Conservation (phyloP, 139 green algal species). For the Deuterostichococcus epilithicus region DNA sequence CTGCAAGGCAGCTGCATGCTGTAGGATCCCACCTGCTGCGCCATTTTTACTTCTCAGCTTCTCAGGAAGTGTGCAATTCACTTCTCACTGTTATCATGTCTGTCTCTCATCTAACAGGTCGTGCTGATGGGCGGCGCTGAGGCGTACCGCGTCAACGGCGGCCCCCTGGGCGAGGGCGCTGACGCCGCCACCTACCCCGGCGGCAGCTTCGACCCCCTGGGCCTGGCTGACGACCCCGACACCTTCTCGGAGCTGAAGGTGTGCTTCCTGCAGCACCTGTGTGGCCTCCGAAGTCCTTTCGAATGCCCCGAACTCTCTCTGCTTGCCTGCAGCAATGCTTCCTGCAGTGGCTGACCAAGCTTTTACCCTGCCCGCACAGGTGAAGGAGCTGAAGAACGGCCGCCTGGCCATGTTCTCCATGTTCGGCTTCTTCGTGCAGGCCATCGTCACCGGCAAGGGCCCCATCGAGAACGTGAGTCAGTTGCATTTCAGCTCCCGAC, state of each 20-base stretch:
- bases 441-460: conserved; percentile 62
- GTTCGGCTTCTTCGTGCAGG: conserved; percentile 65
- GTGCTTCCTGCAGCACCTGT: background rate
- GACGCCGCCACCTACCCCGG: conserved; percentile 66
- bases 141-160: conserved; percentile 71
- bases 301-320: background rate
- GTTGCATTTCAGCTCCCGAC: too few species aligned
- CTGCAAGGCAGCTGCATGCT: too few species aligned
- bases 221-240: conserved; percentile 93
- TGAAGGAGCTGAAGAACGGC: conserved; percentile 80
- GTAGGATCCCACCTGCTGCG: background rate
- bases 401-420: conserved; percentile 62
- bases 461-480: background rate
- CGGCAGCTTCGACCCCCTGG: conserved; percentile 84
- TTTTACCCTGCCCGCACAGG: conserved; percentile 25
- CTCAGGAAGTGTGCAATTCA: background rate
- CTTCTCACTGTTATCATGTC: background rate
- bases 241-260: conserved; percentile 82
- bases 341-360: background rate
- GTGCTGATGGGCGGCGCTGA: conserved; percentile 68
- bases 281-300: background rate
- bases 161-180: conserved; percentile 38
- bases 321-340: background rate
- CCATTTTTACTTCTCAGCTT: background rate
- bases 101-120: conserved; percentile 42